Evolutionary conservation across 2,329 filamentous ascomycete species (phyloP), one percentile per base, ranked within the genome.

Genomic region (Ophidiomyces ophidiicola): DNA sequence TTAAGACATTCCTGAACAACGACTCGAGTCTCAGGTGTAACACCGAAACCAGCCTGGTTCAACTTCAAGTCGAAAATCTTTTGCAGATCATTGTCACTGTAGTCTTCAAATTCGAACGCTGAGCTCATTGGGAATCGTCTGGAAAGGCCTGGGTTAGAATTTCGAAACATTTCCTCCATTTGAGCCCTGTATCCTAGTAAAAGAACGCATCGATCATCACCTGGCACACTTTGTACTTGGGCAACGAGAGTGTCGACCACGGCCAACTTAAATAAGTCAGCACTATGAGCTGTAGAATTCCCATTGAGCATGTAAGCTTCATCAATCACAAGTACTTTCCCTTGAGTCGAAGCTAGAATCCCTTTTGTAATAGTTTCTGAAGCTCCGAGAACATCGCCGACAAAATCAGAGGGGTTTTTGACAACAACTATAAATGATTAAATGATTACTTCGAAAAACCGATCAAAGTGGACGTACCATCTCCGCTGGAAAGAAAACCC

Each of bases 311-410:
- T 74, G 46, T 88, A 87, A 0, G 82, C 82, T 52, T 90, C 82
- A 45, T 88, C 82, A 2, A 88, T 85, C 10, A 88, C 72, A 0
- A 88, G 67, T 0, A 87, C 80, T 46, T 87, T 88, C 0, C 83
- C 82, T 0, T 70, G 46, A 0, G 78, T 76, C 0, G 75, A 61
- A 0, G 71, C 73, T 0, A 88, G 64, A 5, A 87, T 85, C 0
- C 65, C 76, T 47, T 83, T 87, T 0, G 82, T 87, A 23, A 76
- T 74, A 1, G 69, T 63, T 53, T 88, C 82, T 0, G 82, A 86
- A 1, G 69, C 62, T 0, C 82, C 82, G 0, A 88, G 44, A 0
- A 53, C 63, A 6, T 56, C 59, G 0, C 80, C 80, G 1, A 86
- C 62, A 49, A 88, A 87, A 48, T 88, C 82, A 0, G 80, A 61